Base-by-base conservation (phyloP, 140 eudicot genomes). In the Erigeron philadelphicus region DNA sequence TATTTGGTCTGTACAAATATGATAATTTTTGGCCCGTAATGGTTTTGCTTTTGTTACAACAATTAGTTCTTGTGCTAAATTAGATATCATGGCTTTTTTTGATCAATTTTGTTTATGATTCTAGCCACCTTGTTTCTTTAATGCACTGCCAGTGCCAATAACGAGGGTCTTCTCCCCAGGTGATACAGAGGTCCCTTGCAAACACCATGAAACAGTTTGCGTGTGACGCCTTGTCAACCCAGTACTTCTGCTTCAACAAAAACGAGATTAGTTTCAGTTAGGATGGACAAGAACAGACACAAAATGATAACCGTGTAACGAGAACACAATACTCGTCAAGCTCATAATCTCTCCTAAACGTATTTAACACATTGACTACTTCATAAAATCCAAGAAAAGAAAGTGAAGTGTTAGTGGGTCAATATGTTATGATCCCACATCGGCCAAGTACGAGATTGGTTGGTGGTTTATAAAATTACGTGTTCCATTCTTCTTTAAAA, bases 141-240 rank as follows among this genome's bases (percentile, higher is more conserved):
- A 67, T 21, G 62, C 42, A 10, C 60, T 82, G 62, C 95, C 96
- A 92, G 40, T 70, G 84, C 98, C 98, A 92, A 69, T 64, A 84
- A 18, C 84, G 81, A 10, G 9, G 52, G 79, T 86, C 86, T 9
- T 88, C 92, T 5, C 79, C 80, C 98, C 96, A 92, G 16, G 95
- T 81, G 70, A 88, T 82, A 0, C 40, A 21, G 54, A 92, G 87
- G 66, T 80, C 84, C 73, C 76, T 83, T 25, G 96, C 92, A 70
- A 71, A 88, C 67, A 88, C 56, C 75, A 80, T 63, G 78, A 91
- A 88, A 83, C 95, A 86, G 81, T 86, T 88, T 74, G 70, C 70
- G 13, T 89, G 79, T 11, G 84, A 72, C 62, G 65, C 73, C 79
- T 73, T 79, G 42, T 88, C 89, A 56, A 88, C 75, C 92, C 88